phyloP scores from a whole-genome alignment of 2,329 filamentous ascomycete genomes.

The Colletotrichum neosansevieriae region DNA sequence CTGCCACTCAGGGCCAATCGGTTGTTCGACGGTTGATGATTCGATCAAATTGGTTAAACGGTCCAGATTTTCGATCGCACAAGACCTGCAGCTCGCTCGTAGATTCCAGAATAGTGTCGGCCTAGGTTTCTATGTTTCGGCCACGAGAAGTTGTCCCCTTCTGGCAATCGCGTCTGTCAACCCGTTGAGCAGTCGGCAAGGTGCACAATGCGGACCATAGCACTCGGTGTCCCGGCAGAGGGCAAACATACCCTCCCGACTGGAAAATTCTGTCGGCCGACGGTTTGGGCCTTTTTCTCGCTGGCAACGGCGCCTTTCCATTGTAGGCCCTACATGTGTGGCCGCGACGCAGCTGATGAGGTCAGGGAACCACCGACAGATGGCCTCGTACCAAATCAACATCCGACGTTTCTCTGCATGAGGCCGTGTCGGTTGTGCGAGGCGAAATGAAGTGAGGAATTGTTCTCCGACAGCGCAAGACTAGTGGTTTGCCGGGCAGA shows the following conservation, averaged over 20 bases:
- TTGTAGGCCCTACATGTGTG: slow-evolving; percentile 26
- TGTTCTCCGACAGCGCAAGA: slow-evolving; percentile 3
- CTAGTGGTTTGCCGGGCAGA: slow-evolving; percentile 10
- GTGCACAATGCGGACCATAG: slow-evolving; percentile 18
- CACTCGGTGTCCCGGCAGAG: slow-evolving; percentile 26
- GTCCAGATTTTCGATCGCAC: slow-evolving; percentile 9
- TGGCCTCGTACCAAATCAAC: slow-evolving; percentile 34
- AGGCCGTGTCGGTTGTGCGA: slow-evolving; percentile 20
- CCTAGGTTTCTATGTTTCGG: not conserved
- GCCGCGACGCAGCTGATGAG: slow-evolving; percentile 34
- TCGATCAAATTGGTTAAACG: not conserved
- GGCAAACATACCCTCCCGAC: slow-evolving; percentile 24
- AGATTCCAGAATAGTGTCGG: slow-evolving; percentile 14
- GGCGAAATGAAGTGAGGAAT: slow-evolving; percentile 23
- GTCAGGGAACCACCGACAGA: slow-evolving; percentile 25
- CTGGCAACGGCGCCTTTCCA: slow-evolving; percentile 31
- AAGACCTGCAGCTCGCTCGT: slow-evolving; percentile 20
- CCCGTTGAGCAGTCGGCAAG: slow-evolving; percentile 15
- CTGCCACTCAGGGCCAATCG: slow-evolving; percentile 8
- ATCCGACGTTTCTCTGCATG: slow-evolving; percentile 38
- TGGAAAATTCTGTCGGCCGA: slow-evolving; percentile 36
- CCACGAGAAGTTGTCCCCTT: slow-evolving; percentile 13
- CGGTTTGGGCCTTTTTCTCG: slow-evolving; percentile 25
- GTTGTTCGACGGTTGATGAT: slow-evolving; percentile 1
- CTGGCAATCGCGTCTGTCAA: slow-evolving; percentile 22